Base-by-base conservation (phyloP, 2,329 filamentous ascomycete species). In the Verticillium tricorpus region DNA sequence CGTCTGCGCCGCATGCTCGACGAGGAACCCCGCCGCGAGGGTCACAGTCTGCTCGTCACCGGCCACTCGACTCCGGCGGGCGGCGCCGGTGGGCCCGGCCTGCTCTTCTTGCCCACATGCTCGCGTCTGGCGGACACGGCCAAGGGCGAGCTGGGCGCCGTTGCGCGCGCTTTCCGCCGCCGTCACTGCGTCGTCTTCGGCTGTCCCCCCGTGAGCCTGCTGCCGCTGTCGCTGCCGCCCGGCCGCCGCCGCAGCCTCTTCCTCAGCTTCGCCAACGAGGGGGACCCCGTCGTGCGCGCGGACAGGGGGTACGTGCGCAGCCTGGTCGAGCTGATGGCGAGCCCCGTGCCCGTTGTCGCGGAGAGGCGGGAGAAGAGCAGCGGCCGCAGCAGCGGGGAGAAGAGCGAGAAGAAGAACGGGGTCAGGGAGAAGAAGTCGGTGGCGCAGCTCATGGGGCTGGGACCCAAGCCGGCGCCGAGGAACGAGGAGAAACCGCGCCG, bases 21-120 rank as follows among this genome's bases (percentile, higher is more conserved):
- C 65, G 90, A 95, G 65, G 86, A 93, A 64, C 90, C 91, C 0
- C 75, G 78, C 3, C 84, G 90, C 12, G 81, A 85, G 6, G 77
- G 80, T 2, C 90, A 88, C 69, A 91, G 88, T 17, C 80, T 96
- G 9, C 79, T 96, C 19, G 90, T 97, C 63, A 96, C 93, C 0
- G 93, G 93, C 0, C 93, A 96, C 71, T 92, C 89, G n/a, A n/a
- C n/a, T n/a, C n/a, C n/a, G 1, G 93, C 93, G 0, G 93, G 92
- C 17, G 93, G 93, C 2, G 93, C 93, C 0, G 88, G 96, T 1
- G 92, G n/a, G n/a, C n/a, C 92, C 0, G 84, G 88, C 2, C 79
- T 97, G 12, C 80, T 96, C 0, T 96, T 92, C 74, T 83, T 85
- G n/a, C n/a, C 39, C 93, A 97, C 74, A 94, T 96, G 88, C 82